Evolutionary conservation across 2,329 filamentous ascomycete genomes (phyloP), one percentile per base, ranked within the genome.

Genomic region (Aspergillus luchuensis): DNA sequence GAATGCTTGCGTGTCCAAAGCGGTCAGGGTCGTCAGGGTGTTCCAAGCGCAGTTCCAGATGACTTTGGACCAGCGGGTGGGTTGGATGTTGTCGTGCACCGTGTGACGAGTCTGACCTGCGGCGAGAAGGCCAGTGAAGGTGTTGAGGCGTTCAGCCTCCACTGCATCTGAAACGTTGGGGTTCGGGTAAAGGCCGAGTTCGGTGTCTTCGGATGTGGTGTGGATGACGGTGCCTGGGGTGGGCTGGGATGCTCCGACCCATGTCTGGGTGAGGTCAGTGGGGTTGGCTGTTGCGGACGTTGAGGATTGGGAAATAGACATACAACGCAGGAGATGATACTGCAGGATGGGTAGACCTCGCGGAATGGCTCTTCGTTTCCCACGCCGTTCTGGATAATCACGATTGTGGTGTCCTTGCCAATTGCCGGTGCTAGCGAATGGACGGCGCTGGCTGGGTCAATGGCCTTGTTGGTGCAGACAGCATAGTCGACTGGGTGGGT

Each of bases 121-220:
- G 0, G 67, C 70, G 2, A 85, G 67, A 0, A 85, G 64, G 0
- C 68, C 63, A 0, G 77, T 73, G 41, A 85, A 82, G 0, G 66
- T 67, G 0, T 79, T 62, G 0, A 86, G 76, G 0, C 75, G 75
- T 1, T 8, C 8, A 5, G 55, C n/a, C 23, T 62, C 61, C 3
- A 25, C 7, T 8, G n/a, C 13, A 8, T 5, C 5, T 2, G 43
- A 15, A 5, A 38, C 17, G 28, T 11, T 36, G 0, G 69, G 23
- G 33, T 82, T 84, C 0, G 77, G 72, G 63, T 81, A 86, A 0
- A 86, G 68, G 0, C 84, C 85, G 3, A 87, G 80, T 58, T 87
- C 80, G 69, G 83, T 81, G 62, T 84, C 77, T 67, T 87, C 85
- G 11, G 80, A 80, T 56, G 79, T 80, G 21, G 75, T 82, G 64